These are phyloP conservation scores for Lactarius sp. DNA, from an alignment of 768 basidiomycete species.

Conservation along the genomic window DNA sequence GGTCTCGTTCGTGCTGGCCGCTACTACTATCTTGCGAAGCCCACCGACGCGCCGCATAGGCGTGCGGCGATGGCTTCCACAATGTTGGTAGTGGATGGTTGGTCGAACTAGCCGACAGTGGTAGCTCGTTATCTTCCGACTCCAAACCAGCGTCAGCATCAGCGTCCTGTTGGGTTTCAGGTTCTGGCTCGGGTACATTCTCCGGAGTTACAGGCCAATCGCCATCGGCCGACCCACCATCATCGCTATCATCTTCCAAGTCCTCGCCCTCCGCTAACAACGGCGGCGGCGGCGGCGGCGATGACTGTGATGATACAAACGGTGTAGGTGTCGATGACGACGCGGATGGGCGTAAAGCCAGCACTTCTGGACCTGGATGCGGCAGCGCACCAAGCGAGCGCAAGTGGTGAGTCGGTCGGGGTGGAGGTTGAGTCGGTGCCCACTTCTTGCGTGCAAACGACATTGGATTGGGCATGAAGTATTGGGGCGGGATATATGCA, in stretches of 20 bases:
- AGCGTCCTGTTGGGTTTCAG: slow-evolving; percentile 3
- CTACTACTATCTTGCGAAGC: slow-evolving; percentile 7
- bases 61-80: slow-evolving; percentile 24
- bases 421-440: slow-evolving; percentile 25
- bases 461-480: slow-evolving; percentile 32
- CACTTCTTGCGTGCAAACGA: slow-evolving; percentile 35
- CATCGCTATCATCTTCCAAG: slow-evolving; percentile 6
- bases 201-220: slow-evolving; percentile 27
- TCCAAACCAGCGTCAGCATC: slow-evolving; percentile 15
- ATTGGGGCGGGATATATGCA: slow-evolving; percentile 19
- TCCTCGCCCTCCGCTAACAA: slow-evolving; percentile 2
- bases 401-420: slow-evolving; percentile 17
- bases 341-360: background rate
- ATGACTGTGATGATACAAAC: background rate
- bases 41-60: slow-evolving; percentile 25
- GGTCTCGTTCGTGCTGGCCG: slow-evolving; percentile 6
- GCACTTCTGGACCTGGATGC: background rate
- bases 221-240: slow-evolving; percentile 26
- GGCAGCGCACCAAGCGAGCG: slow-evolving; percentile 11
- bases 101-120: slow-evolving; percentile 12
- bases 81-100: slow-evolving; percentile 9
- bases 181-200: slow-evolving; percentile 10
- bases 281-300: slow-evolving; percentile 3
- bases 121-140: slow-evolving; percentile 22
- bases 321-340: slow-evolving; percentile 1